These are phyloP conservation scores for Fusarium mundagurra DNA, from an alignment of 2,329 filamentous ascomycete species.

Conservation along the genomic window DNA sequence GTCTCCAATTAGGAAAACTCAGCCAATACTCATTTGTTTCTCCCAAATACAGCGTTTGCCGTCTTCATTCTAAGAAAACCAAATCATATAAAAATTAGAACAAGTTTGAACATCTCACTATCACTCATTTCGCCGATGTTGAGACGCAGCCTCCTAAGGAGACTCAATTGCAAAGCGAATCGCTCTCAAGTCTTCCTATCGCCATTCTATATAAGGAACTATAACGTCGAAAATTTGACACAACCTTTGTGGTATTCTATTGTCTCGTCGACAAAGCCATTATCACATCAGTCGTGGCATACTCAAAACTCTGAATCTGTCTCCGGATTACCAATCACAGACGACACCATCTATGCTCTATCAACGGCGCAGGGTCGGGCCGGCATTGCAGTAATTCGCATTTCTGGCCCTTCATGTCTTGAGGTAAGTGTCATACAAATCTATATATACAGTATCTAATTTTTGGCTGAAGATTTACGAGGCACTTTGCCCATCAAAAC, in stretches of 20 bases:
- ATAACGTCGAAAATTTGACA: not conserved
- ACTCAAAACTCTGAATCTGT: not conserved
- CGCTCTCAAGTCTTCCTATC: not conserved
- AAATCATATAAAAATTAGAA: not conserved
- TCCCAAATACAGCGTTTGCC: not conserved
- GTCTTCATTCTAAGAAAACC: not conserved
- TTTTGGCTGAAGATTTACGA: constrained; percentile 56
- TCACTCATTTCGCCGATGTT: constrained; percentile 34
- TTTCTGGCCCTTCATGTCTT: constrained; percentile 82
- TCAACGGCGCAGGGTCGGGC: constrained; percentile 87
- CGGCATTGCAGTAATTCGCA: constrained; percentile 88
- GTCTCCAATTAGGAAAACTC: not conserved
- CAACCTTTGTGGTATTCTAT: not conserved
- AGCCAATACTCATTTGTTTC: not conserved
- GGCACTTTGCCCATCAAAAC: constrained; percentile 59
- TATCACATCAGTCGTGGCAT: constrained; percentile 23
- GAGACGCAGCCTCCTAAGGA: constrained; percentile 35
- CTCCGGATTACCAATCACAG: constrained; percentile 34
- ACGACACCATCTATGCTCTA: constrained; percentile 87
- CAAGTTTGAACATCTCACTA: not conserved
- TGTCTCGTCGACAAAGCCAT: not conserved
- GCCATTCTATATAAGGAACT: not conserved
- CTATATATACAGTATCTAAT: not conserved
- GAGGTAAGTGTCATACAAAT: constrained; percentile 58
- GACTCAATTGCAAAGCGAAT: constrained; percentile 27